phyloP scores from a whole-genome alignment of 2,329 filamentous ascomycete genomes.

The Stromatinia cepivora region DNA sequence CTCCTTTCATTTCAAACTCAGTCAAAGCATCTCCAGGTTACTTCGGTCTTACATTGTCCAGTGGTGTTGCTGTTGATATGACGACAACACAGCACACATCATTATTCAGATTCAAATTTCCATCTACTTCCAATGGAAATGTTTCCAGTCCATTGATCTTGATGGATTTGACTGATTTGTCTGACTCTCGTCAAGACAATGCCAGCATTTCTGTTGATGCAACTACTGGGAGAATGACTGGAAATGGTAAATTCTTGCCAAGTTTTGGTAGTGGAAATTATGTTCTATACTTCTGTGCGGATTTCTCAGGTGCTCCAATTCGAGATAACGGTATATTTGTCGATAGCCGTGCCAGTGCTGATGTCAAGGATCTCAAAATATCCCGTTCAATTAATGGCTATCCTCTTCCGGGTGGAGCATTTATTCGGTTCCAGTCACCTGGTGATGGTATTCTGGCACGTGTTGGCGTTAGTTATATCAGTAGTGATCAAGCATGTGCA shows the following conservation, averaged over 20 bases:
- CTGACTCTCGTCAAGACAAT: constrained; percentile 57
- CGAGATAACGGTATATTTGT: constrained; percentile 62
- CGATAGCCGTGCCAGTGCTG: constrained; percentile 55
- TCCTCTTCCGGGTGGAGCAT: constrained; percentile 60
- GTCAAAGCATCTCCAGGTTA: constrained; percentile 63
- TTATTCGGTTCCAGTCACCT: constrained; percentile 56
- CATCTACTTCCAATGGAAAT: constrained; percentile 44
- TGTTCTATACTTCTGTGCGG: constrained; percentile 63
- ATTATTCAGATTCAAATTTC: constrained; percentile 65
- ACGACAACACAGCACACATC: constrained; percentile 64
- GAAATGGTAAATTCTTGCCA: constrained; percentile 59
- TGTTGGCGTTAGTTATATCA: constrained; percentile 71
- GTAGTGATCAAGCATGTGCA: constrained; percentile 62
- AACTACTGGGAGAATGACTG: constrained; percentile 60
- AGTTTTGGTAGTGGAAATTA: constrained; percentile 66
- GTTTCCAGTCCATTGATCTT: constrained; percentile 56
- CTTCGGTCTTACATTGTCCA: constrained; percentile 60
- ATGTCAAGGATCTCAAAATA: constrained; percentile 50
- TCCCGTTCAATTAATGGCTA: constrained; percentile 55
- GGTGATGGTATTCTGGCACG: constrained; percentile 58
- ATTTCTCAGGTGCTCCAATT: constrained; percentile 60
- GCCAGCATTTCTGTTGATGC: constrained; percentile 56
- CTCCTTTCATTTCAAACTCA: constrained; percentile 45
- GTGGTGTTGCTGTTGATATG: constrained; percentile 63
- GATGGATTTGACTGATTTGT: constrained; percentile 65